These are phyloP conservation scores for Leccinum subtestaceum DNA, from an alignment of 768 basidiomycete genomes.

Conservation along the genomic window DNA sequence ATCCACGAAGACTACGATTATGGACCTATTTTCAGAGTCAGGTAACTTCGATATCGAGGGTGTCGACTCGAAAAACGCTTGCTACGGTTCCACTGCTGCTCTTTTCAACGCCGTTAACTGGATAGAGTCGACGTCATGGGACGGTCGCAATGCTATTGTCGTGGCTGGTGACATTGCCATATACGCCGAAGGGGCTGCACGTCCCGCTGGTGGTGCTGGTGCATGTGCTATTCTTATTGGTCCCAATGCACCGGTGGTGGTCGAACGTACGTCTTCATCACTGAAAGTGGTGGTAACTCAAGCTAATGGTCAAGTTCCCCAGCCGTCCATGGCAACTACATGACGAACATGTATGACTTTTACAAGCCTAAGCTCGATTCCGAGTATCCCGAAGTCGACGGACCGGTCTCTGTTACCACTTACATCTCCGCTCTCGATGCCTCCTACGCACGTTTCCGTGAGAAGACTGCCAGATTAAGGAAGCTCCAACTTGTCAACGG, in stretches of 20 bases:
- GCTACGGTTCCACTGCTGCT: slow-evolving; percentile 98
- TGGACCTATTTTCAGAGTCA: slow-evolving; percentile 93
- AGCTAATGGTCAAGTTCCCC: slow-evolving; percentile 17
- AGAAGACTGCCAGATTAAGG: slow-evolving; percentile 69
- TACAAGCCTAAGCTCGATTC: slow-evolving; percentile 97
- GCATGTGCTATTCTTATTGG: slow-evolving; percentile 94
- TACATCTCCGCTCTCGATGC: slow-evolving; percentile 93
- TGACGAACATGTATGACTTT: slow-evolving; percentile 98
- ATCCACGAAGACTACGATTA: slow-evolving; percentile 95
- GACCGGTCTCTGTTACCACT: slow-evolving; percentile 92
- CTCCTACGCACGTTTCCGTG: slow-evolving; percentile 80
- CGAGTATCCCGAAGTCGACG: slow-evolving; percentile 96
- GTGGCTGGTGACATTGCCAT: slow-evolving; percentile 97
- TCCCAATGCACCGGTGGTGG: slow-evolving; percentile 89
- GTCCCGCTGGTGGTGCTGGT: slow-evolving; percentile 96
- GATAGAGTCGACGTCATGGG: slow-evolving; percentile 95
- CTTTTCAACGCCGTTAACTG: slow-evolving; percentile 99
- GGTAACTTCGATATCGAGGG: slow-evolving; percentile 98
- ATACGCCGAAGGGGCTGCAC: slow-evolving; percentile 92
- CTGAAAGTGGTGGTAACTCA: background rate
- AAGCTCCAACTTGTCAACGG: slow-evolving; percentile 42
- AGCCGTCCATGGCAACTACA: slow-evolving; percentile 96
- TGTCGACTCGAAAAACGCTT: slow-evolving; percentile 98
- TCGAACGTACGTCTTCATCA: slow-evolving; percentile 74
- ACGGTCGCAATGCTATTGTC: slow-evolving; percentile 95